These are phyloP conservation scores for Lodderomyces parapsilosis DNA, from an alignment of 1,139 yeast genomes.

Conservation along the genomic window DNA sequence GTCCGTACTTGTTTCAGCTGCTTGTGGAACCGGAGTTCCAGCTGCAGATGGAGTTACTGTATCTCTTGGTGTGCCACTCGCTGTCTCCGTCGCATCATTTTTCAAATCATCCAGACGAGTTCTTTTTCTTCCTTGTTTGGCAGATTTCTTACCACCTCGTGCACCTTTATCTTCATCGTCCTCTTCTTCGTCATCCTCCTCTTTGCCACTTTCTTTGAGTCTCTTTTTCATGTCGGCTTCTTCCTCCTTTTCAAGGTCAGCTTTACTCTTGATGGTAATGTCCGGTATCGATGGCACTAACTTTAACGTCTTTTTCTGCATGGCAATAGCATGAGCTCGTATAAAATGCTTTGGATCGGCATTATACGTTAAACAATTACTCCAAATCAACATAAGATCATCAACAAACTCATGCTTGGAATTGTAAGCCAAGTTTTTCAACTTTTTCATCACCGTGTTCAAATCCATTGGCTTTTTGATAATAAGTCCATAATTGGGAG, in stretches of 20 bases:
- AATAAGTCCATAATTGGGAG: conserved; percentile 89
- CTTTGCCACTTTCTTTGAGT: conserved; percentile 31
- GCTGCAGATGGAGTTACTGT: conserved; percentile 8
- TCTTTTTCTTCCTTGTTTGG: conserved; percentile 45
- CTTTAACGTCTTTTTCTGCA: conserved; percentile 84
- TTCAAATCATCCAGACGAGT: conserved; percentile 38
- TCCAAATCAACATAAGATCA: conserved; percentile 93
- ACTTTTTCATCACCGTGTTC: conserved; percentile 87
- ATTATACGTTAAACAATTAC: conserved; percentile 87
- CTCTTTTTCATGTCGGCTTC: conserved; percentile 18
- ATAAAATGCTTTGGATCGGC: conserved; percentile 93
- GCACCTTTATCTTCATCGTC: conserved; percentile 37
- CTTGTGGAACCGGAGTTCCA: conserved; percentile 3
- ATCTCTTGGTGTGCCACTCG: conserved; percentile 10
- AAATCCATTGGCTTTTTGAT: conserved; percentile 96
- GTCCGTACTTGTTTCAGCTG: not conserved
- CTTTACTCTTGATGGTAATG: conserved; percentile 72
- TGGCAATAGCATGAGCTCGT: conserved; percentile 90
- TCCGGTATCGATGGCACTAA: conserved; percentile 87
- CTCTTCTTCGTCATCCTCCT: conserved; percentile 37
- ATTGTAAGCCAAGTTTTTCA: conserved; percentile 75
- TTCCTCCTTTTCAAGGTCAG: conserved; percentile 84
- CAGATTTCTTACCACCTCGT: conserved; percentile 31
- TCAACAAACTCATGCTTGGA: conserved; percentile 89
- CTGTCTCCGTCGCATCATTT: conserved; percentile 16